Conservation (phyloP, 129 eudicot species). For the Artemisia annua region DNA sequence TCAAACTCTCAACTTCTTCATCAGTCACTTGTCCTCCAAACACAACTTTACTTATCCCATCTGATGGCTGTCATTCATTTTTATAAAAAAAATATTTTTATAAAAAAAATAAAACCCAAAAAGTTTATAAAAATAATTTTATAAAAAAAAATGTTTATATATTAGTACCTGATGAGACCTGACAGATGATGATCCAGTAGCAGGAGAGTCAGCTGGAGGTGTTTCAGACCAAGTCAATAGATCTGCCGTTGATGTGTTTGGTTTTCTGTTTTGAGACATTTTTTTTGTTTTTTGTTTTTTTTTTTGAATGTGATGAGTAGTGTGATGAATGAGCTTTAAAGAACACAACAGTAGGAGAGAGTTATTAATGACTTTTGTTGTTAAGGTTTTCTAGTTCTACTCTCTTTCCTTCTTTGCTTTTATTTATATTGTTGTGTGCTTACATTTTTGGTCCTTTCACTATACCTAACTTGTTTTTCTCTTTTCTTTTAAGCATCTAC, state of each 20-base stretch:
- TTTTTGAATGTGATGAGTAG: too few relatives aligned
- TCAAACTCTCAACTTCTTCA: constrained; percentile 89
- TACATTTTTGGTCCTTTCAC: constrained; percentile 10
- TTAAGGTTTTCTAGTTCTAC: too few relatives aligned
- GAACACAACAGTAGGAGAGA: too few relatives aligned
- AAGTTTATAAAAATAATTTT: background rate
- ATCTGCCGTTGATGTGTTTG: constrained; percentile 74
- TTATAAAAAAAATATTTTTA: too few relatives aligned
- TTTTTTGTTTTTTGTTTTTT: too few relatives aligned
- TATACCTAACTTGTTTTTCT: background rate
- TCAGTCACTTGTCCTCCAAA: constrained; percentile 99
- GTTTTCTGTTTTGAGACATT: too few relatives aligned
- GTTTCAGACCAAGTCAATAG: constrained; percentile 93
- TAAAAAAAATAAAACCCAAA: too few relatives aligned
- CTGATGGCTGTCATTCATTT: constrained; percentile 68
- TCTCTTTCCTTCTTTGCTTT: background rate
- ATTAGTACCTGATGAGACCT: constrained; percentile 66
- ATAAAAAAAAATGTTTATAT: background rate
- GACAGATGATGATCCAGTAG: constrained; percentile 34
- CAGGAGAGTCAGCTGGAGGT: constrained; percentile 63
- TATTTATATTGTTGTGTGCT: constrained; percentile 9
- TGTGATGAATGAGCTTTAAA: too few relatives aligned
- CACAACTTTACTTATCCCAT: constrained; percentile 92
- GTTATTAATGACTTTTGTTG: too few relatives aligned
- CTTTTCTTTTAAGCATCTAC: background rate